Base-by-base conservation (phyloP, 768 basidiomycete genomes). In the Bullera alba region DNA sequence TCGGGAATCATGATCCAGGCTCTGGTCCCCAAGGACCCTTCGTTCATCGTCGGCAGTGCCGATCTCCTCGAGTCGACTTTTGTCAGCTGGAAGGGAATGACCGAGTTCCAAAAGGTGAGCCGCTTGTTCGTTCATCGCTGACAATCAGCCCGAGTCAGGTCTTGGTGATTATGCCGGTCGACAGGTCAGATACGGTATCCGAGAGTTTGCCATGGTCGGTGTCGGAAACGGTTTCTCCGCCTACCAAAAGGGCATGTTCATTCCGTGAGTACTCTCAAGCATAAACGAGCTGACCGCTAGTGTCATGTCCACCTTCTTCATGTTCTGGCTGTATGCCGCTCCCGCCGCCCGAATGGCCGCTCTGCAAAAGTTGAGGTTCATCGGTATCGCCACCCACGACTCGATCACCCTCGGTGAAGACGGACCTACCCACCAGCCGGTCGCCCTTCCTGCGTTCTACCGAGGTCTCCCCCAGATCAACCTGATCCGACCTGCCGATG, bases 321-420 rank as follows among this genome's bases (percentile, higher is more conserved):
- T 72, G 65, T 72, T 72, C 53, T 72, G 64, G 64, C 46, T 69
- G 2, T 72, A 72, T 48, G 70, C 70, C 15, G 70, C 67, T 6
- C 65, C 70, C 0, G 66, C 70, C n/a, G 61, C 55, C 2, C 70
- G 70, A 17, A 72, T 72, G 70, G 32, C 63, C 3, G 65, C 65
- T 12, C 50, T 72, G 3, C 63, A 65, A 44, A 58, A 60, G 5
- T 59, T 72, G 7, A 61, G 70, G 10, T 62, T 68, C 53, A 72
- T 72, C 54, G 70, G 65, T 26, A 69, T 72, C 27, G 70, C 70
- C 21, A 72, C 70, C 0, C 70, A 72, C 55, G 70, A 72, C 48
- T 57, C 59, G 14, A 66, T 72, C 37, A 68, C 67, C 35, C 62
- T 68, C 25, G 70, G 70, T 39, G 70, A 72, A 53, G 70, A 72